phyloP scores from a whole-genome alignment of 1,284 basidiomycete genomes.

The Apiotrichum mycotoxinovorans region DNA sequence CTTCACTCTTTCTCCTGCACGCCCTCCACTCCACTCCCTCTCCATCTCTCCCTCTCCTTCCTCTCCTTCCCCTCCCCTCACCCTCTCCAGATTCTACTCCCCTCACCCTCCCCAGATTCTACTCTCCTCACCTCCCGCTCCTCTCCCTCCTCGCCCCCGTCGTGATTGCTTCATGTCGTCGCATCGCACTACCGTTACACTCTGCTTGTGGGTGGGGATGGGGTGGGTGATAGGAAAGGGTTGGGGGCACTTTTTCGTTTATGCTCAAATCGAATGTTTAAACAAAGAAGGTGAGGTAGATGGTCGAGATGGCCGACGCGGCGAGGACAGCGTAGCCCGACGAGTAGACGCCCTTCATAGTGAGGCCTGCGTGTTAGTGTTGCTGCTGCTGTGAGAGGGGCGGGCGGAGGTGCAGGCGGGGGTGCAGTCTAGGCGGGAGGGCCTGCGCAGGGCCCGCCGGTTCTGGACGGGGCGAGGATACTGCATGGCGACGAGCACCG shows the following conservation, averaged over 20 bases:
- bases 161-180: conserved; percentile 6
- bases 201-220: background rate
- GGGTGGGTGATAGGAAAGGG: too few species aligned
- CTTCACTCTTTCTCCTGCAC: background rate
- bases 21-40: background rate
- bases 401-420: too few species aligned
- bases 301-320: conserved; percentile 69
- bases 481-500: too few species aligned
- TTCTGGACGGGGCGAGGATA: too few species aligned
- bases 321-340: conserved; percentile 82
- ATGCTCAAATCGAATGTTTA: background rate
- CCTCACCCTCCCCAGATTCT: background rate
- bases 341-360: conserved; percentile 70
- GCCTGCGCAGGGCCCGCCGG: too few species aligned
- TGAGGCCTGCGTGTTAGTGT: conserved; percentile 59
- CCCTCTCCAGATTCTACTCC: background rate
- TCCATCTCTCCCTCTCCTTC: background rate
- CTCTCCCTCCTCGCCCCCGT: too few species aligned
- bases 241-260: background rate
- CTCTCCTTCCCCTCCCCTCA: background rate
- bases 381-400: background rate
- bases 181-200: conserved; percentile 11
- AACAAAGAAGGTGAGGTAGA: conserved; percentile 47
- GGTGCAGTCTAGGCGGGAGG: too few species aligned
- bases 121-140: background rate